Percentiles rank a stretch among this genome's conserved stretches.
phyloP scores from a whole-genome alignment of 352 stramenopile genomes.

The Lagenidium giganteum region DNA sequence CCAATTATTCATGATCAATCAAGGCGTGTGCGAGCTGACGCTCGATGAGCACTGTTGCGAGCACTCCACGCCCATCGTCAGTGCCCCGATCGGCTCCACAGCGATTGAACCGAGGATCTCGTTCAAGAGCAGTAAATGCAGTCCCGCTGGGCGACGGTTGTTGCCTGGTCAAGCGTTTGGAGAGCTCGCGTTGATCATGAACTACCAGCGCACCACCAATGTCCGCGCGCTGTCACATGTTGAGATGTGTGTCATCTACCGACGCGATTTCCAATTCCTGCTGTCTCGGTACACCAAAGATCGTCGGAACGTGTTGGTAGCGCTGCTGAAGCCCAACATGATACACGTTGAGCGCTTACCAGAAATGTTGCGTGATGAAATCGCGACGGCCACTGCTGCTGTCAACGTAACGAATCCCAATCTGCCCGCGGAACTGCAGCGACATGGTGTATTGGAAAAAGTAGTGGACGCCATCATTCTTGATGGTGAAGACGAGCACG shows the following conservation, averaged over 20 bases:
- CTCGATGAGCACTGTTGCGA: slow-evolving; percentile 7
- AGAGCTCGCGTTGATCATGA: slow-evolving; percentile 31
- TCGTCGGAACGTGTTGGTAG: no score
- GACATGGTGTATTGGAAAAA: no score
- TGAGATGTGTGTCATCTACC: slow-evolving; percentile 20
- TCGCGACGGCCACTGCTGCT: no score
- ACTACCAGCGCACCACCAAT: slow-evolving; percentile 23
- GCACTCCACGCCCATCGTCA: not conserved
- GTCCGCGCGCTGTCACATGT: slow-evolving; percentile 21
- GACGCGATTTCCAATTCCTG: slow-evolving; percentile 14
- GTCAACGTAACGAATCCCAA: no score
- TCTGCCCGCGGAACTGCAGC: no score
- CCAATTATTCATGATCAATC: slow-evolving; percentile 34
- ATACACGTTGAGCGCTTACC: no score
- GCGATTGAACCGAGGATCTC: slow-evolving; percentile 15
- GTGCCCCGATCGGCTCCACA: slow-evolving; percentile 1
- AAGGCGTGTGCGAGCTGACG: slow-evolving; percentile 32
- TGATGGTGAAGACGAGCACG: no score
- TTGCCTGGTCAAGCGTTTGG: slow-evolving; percentile 30
- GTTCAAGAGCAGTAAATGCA: not conserved
- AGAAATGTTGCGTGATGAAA: no score
- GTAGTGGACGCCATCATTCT: no score
- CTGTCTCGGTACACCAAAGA: no score
- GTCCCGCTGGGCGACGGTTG: slow-evolving; percentile 23
- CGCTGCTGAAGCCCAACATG: no score